Conservation (phyloP, 2,329 filamentous ascomycete genomes). For the Lasiodiplodia sp. region DNA sequence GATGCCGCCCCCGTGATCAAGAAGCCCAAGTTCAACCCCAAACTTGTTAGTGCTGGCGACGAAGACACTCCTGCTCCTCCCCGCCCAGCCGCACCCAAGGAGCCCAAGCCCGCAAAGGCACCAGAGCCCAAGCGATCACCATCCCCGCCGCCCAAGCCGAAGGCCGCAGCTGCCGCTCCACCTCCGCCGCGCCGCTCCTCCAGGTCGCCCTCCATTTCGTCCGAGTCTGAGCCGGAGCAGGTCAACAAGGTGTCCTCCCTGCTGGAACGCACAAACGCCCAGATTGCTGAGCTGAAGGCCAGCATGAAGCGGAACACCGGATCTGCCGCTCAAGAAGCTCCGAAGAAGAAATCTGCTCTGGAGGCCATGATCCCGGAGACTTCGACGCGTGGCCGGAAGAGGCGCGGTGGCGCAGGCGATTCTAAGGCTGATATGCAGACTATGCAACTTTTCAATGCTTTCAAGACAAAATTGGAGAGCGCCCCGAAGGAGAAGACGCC, state of each 20-base stretch:
- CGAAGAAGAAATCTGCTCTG: conserved; percentile 65
- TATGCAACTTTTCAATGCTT: conserved; percentile 76
- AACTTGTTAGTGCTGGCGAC: conserved; percentile 65
- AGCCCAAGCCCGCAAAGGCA: conserved; percentile 1
- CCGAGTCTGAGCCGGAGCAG: conserved; percentile 41
- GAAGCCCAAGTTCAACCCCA: conserved; percentile 80
- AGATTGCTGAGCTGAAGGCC: conserved; percentile 80
- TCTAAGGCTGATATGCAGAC: conserved; percentile 63
- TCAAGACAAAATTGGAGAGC: conserved; percentile 72
- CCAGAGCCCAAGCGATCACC: background rate
- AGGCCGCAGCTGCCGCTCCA: background rate
- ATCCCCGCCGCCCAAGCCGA: conserved; percentile 17
- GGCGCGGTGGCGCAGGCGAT: conserved; percentile 58
- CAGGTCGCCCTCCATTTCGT: conserved; percentile 25
- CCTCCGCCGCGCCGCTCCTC: conserved; percentile 17
- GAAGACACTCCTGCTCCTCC: conserved; percentile 45
- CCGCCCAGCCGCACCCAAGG: conserved; percentile 6
- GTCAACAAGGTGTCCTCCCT: conserved; percentile 48
- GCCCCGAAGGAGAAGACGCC: conserved; percentile 31
- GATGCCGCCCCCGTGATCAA: conserved; percentile 69
- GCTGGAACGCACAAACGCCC: conserved; percentile 76
- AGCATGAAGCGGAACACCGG: conserved; percentile 73
- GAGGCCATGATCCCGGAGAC: conserved; percentile 78
- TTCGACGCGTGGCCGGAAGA: conserved; percentile 74
- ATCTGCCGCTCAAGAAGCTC: conserved; percentile 38